Evolutionary conservation across 2,329 filamentous ascomycete genomes (phyloP), one percentile per base, ranked within the genome.

Genomic region (Talaromyces sp.): DNA sequence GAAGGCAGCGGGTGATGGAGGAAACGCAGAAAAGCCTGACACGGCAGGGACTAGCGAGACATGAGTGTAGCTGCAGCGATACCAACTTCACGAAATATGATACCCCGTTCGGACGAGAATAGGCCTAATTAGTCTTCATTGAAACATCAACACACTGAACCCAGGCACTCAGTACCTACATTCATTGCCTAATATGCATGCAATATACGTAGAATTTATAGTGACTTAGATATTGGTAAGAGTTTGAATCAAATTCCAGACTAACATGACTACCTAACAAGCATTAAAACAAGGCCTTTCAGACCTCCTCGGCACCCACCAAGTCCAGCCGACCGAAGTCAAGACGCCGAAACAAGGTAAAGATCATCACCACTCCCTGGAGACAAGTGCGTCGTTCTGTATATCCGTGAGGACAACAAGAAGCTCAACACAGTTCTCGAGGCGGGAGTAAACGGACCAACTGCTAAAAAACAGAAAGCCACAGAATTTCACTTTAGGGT

Each of bases 311-410:
- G 82, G 85, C 84, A 86, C 89, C 90, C 90, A 90, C 89, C 89
- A 89, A 81, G 82, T 79, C 80, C 82, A 79, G 81, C 85, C 84
- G 89, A 88, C 89, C 89, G 81, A 92, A 88, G 86, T 86, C 87
- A 85, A 85, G 84, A 88, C 83, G 80, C 77, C 81, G 74, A 73
- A 75, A 82, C 83, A 80, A 88, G 90, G 89, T 88, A 83, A 89
- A 95, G 91, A 95, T 96, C 92, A 95, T 95, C 89, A 92, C 87
- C 88, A 88, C 88, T 87, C 85, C 89, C 89, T 93, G 86, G 90
- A 90, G 23, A 28, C 31, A 33, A 35, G 25, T 2, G 9, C 16
- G 18, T 46, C 72, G 66, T 31, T 52, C 54, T 54, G 59, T 60
- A 55, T 59, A 61, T 58, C 28, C 59, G 16, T 5, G 8, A 37